A percentile compares a stretch with the other conserved stretches of the same genome.
Evolutionary conservation across 805 yeast genomes (phyloP).

Genomic region (Metschnikowia dekortorum): DNA sequence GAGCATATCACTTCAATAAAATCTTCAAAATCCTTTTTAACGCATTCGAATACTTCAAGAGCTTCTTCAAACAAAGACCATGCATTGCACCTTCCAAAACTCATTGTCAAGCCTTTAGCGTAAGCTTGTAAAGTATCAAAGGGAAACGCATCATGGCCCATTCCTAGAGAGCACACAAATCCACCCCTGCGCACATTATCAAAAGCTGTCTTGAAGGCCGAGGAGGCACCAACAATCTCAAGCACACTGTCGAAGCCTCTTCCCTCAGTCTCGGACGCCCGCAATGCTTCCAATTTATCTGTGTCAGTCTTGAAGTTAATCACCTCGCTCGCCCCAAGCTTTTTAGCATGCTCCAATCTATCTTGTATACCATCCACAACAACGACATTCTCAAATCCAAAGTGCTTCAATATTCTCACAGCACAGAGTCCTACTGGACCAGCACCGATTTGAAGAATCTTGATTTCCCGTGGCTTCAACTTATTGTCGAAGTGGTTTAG

Average conservation of each 20-base stretch:
- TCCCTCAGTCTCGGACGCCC: constrained; percentile 35
- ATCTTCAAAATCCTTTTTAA: constrained; percentile 41
- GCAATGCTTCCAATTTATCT: constrained; percentile 22
- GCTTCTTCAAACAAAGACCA: constrained; percentile 54
- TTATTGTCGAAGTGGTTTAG: constrained; percentile 21
- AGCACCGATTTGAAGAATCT: constrained; percentile 51
- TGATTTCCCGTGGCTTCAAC: constrained; percentile 23
- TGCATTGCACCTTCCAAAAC: constrained; percentile 63
- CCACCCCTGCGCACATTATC: constrained; percentile 56
- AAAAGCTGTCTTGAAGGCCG: constrained; percentile 49
- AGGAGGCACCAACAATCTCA: constrained; percentile 55
- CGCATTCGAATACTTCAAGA: constrained; percentile 41
- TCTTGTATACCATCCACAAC: constrained; percentile 49
- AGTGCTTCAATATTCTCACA: constrained; percentile 38
- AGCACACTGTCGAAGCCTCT: constrained; percentile 58
- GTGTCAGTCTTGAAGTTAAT: constrained; percentile 40
- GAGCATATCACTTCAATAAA: constrained; percentile 48
- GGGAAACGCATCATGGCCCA: constrained; percentile 55
- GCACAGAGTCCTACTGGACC: constrained; percentile 62
- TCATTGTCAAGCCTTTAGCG: constrained; percentile 50
- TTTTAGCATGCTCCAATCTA: constrained; percentile 40
- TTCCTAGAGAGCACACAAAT: constrained; percentile 54
- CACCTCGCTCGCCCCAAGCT: constrained; percentile 48
- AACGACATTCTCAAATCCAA: constrained; percentile 42
- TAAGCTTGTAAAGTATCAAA: constrained; percentile 56